A percentile compares a stretch with the other conserved stretches of the same genome.
Conservation (phyloP, 2,329 filamentous ascomycete genomes). For the Exserohilum turcica region DNA sequence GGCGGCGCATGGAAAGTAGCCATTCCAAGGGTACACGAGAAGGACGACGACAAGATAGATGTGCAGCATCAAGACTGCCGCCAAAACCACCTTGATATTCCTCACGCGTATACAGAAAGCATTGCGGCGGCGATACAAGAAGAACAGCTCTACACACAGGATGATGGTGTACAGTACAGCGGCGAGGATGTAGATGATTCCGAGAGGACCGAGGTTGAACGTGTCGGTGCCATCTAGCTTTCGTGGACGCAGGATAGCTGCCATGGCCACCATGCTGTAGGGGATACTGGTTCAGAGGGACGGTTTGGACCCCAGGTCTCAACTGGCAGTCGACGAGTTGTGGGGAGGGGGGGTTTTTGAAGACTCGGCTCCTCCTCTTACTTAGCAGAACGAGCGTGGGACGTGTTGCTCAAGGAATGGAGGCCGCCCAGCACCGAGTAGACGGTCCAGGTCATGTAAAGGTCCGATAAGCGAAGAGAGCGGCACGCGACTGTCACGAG, state of each 20-base stretch:
- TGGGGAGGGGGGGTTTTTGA: slow-evolving; percentile 21
- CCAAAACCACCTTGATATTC: slow-evolving; percentile 41
- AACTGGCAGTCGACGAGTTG: slow-evolving; percentile 10
- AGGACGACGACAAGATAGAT: slow-evolving; percentile 45
- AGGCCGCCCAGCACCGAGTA: slow-evolving; percentile 28
- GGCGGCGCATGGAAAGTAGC: slow-evolving; percentile 42
- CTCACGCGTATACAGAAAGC: slow-evolving; percentile 44
- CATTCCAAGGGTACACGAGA: slow-evolving; percentile 46
- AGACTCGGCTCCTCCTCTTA: slow-evolving; percentile 31
- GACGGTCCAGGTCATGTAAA: slow-evolving; percentile 30
- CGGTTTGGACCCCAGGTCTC: slow-evolving; percentile 15
- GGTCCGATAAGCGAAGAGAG: slow-evolving; percentile 38
- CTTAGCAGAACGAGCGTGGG: slow-evolving; percentile 34
- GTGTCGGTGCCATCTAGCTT: slow-evolving; percentile 34
- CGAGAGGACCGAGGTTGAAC: slow-evolving; percentile 40
- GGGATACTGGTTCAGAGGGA: slow-evolving; percentile 16
- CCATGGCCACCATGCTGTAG: slow-evolving; percentile 39
- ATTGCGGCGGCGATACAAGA: slow-evolving; percentile 37
- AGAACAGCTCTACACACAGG: slow-evolving; percentile 35
- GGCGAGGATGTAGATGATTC: slow-evolving; percentile 40
- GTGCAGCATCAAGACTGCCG: slow-evolving; percentile 43
- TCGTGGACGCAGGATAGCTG: slow-evolving; percentile 34
- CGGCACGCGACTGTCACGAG: slow-evolving; percentile 27
- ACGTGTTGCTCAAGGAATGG: slow-evolving; percentile 26
- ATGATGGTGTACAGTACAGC: slow-evolving; percentile 43